Evolutionary conservation across 148 eudicot species (phyloP).

Genomic region (Fagopyrum esculentum): DNA sequence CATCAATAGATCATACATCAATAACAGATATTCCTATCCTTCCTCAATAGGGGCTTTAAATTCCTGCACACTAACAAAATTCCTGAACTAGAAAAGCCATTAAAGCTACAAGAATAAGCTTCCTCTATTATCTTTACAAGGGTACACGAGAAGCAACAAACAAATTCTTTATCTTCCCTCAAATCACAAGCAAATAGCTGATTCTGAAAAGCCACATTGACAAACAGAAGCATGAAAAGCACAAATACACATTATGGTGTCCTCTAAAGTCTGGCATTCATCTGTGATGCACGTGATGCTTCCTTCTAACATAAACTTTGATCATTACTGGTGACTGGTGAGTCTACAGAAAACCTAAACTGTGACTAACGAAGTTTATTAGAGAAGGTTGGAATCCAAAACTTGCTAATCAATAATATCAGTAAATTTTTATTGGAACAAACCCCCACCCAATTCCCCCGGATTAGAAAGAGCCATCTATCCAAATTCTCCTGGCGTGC

Average conservation of each 20-base stretch:
- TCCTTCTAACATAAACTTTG: not conserved
- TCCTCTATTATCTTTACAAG: not conserved
- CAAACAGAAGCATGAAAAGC: not conserved
- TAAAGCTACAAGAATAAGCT: not conserved
- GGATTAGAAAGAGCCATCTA: not conserved
- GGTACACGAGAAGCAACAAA: not conserved
- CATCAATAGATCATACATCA: not conserved
- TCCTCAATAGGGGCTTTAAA: not conserved
- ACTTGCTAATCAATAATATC: not conserved
- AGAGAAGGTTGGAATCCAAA: not conserved
- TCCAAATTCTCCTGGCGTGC: not conserved
- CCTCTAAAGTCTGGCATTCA: conserved; percentile 1
- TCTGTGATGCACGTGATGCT: not conserved
- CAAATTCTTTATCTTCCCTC: conserved; percentile 4
- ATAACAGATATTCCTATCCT: not conserved
- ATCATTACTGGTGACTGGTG: not conserved
- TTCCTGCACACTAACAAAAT: not conserved
- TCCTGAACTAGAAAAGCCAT: not conserved
- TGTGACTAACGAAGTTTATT: not conserved
- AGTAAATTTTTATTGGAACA: not conserved
- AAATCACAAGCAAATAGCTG: not conserved
- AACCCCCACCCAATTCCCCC: not conserved
- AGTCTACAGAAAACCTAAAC: not conserved
- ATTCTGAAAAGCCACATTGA: not conserved
- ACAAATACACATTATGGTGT: not conserved